phyloP scores from a whole-genome alignment of 495 filamentous ascomycete genomes.

The Pseudotulostoma volvatum region DNA sequence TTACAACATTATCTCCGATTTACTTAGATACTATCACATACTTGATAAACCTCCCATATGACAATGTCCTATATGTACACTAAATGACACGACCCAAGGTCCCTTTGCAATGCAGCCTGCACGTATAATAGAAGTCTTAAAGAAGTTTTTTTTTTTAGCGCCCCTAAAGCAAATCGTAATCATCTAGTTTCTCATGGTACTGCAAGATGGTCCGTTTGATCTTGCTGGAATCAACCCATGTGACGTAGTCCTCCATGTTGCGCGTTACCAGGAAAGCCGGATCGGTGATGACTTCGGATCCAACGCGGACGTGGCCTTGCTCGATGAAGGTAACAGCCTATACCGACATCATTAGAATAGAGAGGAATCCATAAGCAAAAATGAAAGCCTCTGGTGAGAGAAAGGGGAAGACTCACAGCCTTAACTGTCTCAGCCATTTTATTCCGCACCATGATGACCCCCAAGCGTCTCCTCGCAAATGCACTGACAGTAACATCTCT shows the following conservation, averaged over 20 bases:
- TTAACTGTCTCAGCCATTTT: conserved; percentile 81
- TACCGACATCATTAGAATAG: too few species aligned
- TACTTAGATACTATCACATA: too few species aligned
- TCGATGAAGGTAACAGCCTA: conserved; percentile 71
- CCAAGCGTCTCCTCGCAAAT: conserved; percentile 63
- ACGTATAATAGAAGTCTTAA: too few species aligned
- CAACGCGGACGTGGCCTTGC: conserved; percentile 89
- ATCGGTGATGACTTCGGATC: conserved; percentile 80
- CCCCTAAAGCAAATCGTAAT: conserved; percentile 54
- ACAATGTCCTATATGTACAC: too few species aligned
- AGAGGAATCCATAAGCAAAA: conserved; percentile 3
- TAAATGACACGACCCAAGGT: too few species aligned
- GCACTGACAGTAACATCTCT: conserved; percentile 70
- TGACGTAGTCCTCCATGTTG: conserved; percentile 92
- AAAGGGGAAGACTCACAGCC: conserved; percentile 22
- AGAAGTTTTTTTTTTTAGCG: background rate
- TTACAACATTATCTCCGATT: too few species aligned
- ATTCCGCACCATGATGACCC: conserved; percentile 74
- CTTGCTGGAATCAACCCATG: conserved; percentile 92
- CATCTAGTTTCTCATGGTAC: conserved; percentile 89
- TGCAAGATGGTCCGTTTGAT: conserved; percentile 88
- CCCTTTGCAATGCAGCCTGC: too few species aligned
- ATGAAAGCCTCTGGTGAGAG: conserved; percentile 2
- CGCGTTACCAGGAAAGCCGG: conserved; percentile 39
- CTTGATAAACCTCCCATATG: too few species aligned